Conservation (phyloP, 768 basidiomycete genomes). For the Leccinum ochraceum region DNA sequence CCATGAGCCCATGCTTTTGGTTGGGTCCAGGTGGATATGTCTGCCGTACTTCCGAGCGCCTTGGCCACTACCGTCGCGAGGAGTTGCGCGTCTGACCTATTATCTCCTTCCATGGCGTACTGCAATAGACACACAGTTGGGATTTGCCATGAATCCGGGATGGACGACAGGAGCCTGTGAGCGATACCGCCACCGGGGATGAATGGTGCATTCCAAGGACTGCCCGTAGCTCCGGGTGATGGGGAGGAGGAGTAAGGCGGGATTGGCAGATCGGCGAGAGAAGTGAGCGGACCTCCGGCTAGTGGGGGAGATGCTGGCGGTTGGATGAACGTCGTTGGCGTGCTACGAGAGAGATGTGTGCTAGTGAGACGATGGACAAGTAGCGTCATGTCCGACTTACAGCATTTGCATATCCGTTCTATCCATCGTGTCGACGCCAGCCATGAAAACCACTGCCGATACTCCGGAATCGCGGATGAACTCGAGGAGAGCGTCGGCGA, state of each 20-base stretch:
- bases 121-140: conserved; percentile 65
- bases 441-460: conserved; percentile 59
- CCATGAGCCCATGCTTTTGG: conserved; percentile 62
- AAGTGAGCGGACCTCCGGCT: conserved; percentile 43
- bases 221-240: conserved; percentile 35
- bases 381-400: conserved; percentile 42
- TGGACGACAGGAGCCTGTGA: conserved; percentile 59
- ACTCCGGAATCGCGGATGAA: conserved; percentile 57
- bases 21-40: conserved; percentile 49
- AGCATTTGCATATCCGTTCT: conserved; percentile 77
- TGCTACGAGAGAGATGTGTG: conserved; percentile 39
- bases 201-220: conserved; percentile 53
- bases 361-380: conserved; percentile 7
- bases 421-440: conserved; percentile 74
- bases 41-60: conserved; percentile 41
- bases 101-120: conserved; percentile 84
- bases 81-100: conserved; percentile 66
- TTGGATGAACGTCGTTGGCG: conserved; percentile 61
- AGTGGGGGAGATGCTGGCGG: conserved; percentile 48
- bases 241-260: conserved; percentile 55
- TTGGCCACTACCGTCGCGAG: conserved; percentile 57
- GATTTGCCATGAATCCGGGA: conserved; percentile 50
- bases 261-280: conserved; percentile 48
- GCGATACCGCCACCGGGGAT: conserved; percentile 81
- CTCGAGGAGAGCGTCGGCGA: conserved; percentile 53